Evolutionary conservation across 345 rosid genomes (phyloP), one percentile per base, ranked within the genome.

Genomic region (Nephelium lappaceum): DNA sequence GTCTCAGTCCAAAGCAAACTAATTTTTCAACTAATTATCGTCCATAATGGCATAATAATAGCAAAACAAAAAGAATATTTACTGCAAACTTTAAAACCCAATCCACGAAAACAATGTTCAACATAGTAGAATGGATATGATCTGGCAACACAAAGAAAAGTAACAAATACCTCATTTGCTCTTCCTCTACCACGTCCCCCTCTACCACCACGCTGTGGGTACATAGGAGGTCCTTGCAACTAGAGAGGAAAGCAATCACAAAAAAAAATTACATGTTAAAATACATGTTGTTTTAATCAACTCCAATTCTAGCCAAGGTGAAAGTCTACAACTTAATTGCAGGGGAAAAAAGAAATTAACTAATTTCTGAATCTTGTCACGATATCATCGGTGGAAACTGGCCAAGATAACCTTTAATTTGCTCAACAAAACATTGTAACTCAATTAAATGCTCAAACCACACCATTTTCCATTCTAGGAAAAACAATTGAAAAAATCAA

Each of bases 181-280:
- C 83, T 31, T 70, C 76, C 83, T 75, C 83, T 75, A 63, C 83
- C 79, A 51, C 65, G 77, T 65, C 81, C 81, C 71, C 82, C 84
- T 57, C 82, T 82, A 19, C 69, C 24, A 76, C 51, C 38, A 31
- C 70, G 73, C 55, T 78, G 72, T 21, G 45, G 3, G 24, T 75
- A 73, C 43, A 49, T 57, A 45, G 77, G 49, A 55, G 73, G 80
- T 78, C 82, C 71, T 36, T 71, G 69, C 3, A 67, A 38, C 85
- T 82, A 71, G 55, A 41, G 27, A 24, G 64, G 24, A 62, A 45
- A 62, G 47, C 21, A 58, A 9, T 19, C 67, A 38, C 16, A 49
- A 71, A 6, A 51, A 12, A n/a, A 14, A n/a, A n/a, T n/a, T 3
- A 21, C 69, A 72, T 47, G 45, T 47, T 57, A 16, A 4, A 51